Percentiles rank a stretch among this genome's conserved stretches.
These are phyloP conservation scores for Drechslerella dactyloides DNA, from an alignment of 2,329 filamentous ascomycete species.

Conservation along the genomic window DNA sequence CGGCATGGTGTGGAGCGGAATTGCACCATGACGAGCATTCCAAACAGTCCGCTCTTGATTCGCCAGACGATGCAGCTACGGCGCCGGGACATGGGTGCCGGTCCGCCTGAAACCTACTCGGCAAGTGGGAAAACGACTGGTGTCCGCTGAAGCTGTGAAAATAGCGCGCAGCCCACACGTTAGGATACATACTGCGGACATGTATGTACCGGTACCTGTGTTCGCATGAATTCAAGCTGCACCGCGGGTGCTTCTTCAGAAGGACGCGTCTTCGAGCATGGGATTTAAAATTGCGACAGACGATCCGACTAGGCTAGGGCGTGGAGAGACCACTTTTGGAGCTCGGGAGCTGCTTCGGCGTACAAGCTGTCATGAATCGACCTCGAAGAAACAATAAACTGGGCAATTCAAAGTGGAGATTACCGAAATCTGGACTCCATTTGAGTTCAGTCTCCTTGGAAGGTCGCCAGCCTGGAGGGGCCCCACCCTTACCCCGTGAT, in stretches of 20 bases:
- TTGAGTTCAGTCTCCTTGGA: conserved; percentile 27
- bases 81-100: conserved; percentile 47
- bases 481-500: neutral
- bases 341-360: neutral
- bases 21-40: conserved; percentile 44
- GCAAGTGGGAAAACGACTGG: conserved; percentile 18
- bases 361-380: too few species aligned
- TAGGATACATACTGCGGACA: neutral
- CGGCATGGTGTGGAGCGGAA: conserved; percentile 33
- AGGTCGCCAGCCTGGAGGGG: conserved; percentile 32
- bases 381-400: neutral
- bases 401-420: conserved; percentile 32
- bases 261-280: neutral
- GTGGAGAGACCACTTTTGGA: neutral
- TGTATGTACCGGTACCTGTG: conserved; percentile 2
- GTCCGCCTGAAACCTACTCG: conserved; percentile 44
- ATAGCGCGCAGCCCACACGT: neutral
- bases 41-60: conserved; percentile 24
- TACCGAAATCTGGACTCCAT: conserved; percentile 45
- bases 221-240: neutral
- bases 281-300: conserved; percentile 37
- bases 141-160: conserved; percentile 1
- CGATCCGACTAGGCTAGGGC: conserved; percentile 36
- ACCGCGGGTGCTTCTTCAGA: neutral
- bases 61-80: conserved; percentile 18